phyloP scores from a whole-genome alignment of 192 early-diverging fungal species.

The Lobosporangium transversale region DNA sequence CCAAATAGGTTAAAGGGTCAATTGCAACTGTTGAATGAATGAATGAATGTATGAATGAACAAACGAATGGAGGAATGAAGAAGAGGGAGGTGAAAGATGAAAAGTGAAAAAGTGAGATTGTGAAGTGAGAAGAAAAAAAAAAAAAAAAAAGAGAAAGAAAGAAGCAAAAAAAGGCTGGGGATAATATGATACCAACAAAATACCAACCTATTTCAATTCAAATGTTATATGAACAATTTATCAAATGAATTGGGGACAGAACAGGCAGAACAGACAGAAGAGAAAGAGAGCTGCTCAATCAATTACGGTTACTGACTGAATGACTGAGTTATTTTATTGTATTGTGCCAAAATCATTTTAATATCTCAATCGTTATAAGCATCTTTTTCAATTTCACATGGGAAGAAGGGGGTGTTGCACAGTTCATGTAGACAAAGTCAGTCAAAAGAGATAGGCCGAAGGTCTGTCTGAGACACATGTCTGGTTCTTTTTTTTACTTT shows the following conservation, averaged over 20 bases:
- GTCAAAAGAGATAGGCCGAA: too few species aligned
- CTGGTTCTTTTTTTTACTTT: too few species aligned
- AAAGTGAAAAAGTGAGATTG: neutral
- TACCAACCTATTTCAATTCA: neutral
- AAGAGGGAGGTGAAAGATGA: neutral
- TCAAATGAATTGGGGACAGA: neutral
- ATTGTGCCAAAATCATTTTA: too few species aligned
- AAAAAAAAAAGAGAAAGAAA: slow-evolving; percentile 6
- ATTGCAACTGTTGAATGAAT: too few species aligned
- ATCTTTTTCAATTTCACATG: too few species aligned
- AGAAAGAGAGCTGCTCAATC: neutral
- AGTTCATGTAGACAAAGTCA: too few species aligned
- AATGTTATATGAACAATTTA: too few species aligned
- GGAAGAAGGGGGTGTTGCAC: too few species aligned
- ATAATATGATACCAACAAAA: neutral
- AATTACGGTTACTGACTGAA: neutral
- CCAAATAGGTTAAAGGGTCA: too few species aligned
- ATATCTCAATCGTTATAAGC: too few species aligned
- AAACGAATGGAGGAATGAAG: neutral
- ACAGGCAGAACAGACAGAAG: neutral
- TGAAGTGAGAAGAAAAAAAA: neutral
- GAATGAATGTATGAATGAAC: neutral
- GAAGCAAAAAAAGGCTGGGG: neutral
- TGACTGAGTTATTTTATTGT: too few species aligned
- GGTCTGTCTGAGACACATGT: too few species aligned